Conservation (phyloP, 352 stramenopile genomes). For the Thraustochytrium striatum region DNA sequence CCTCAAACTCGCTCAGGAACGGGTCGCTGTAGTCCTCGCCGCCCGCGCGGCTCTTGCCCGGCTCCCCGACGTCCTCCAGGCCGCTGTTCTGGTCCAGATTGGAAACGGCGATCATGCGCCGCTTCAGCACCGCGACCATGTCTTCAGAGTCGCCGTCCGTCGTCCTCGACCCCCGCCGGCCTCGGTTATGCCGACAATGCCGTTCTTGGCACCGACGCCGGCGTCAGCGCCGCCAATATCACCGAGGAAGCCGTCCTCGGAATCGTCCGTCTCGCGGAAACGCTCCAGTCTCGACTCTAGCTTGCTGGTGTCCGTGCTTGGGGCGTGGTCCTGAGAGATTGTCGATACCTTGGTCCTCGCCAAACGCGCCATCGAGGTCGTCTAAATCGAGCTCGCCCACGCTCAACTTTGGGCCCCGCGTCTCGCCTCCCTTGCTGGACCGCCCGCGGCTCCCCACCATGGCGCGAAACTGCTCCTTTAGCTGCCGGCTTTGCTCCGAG, state of each 20-base stretch:
- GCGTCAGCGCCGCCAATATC: slow-evolving; percentile 13
- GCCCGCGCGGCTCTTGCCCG: background rate
- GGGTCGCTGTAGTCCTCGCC: background rate
- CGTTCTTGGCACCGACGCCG: too few relatives aligned
- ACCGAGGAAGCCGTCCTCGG: slow-evolving; percentile 25
- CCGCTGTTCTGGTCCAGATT: background rate
- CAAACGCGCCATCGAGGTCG: slow-evolving; percentile 36
- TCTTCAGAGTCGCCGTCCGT: background rate
- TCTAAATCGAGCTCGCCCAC: slow-evolving; percentile 35
- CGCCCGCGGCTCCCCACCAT: slow-evolving; percentile 27
- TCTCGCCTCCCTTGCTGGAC: background rate
- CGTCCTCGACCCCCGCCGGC: background rate
- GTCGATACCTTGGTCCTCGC: slow-evolving; percentile 22
- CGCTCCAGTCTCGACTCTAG: slow-evolving; percentile 21
- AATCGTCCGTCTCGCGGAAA: slow-evolving; percentile 7
- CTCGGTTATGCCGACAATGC: too few relatives aligned
- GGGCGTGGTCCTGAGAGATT: background rate
- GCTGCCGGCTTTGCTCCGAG: background rate
- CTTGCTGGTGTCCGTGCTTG: background rate
- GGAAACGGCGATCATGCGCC: background rate
- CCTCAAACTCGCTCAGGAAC: slow-evolving; percentile 42
- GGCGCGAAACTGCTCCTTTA: slow-evolving; percentile 20
- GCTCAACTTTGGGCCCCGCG: background rate
- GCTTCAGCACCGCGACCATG: background rate
- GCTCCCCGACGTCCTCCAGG: background rate